These are phyloP conservation scores for Suhomyces kilbournensis DNA, from an alignment of 805 yeast genomes.

Conservation along the genomic window DNA sequence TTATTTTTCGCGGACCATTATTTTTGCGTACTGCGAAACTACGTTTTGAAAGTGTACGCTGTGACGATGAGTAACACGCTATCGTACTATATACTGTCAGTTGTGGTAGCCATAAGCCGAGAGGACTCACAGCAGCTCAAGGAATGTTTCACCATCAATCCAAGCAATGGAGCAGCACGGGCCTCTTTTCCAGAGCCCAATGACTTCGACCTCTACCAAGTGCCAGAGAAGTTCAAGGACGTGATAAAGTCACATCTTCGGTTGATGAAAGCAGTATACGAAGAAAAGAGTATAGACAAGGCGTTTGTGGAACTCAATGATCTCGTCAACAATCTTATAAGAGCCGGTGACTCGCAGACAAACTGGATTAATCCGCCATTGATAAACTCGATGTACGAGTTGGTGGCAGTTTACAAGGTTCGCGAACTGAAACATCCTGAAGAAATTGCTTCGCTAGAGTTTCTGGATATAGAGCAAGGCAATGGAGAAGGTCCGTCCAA, in stretches of 20 bases:
- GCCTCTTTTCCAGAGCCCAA: conserved; percentile 35
- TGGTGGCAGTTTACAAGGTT: conserved; percentile 40
- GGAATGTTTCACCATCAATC: conserved; percentile 33
- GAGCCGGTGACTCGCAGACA: conserved; percentile 52
- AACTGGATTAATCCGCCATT: conserved; percentile 52
- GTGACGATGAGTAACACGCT: conserved; percentile 1
- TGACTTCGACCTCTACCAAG: conserved; percentile 38
- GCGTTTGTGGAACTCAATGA: conserved; percentile 36
- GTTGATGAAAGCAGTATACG: conserved; percentile 33
- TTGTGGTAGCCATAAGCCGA: conserved; percentile 15
- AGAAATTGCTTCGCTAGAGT: conserved; percentile 11
- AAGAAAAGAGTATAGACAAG: conserved; percentile 29
- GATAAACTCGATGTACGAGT: conserved; percentile 37
- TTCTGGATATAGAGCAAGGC: conserved; percentile 16
- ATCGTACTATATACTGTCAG: conserved; percentile 19
- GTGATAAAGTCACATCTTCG: conserved; percentile 31
- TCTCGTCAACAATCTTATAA: conserved; percentile 44
- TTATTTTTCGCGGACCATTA: neutral
- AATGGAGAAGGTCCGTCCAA: conserved; percentile 9
- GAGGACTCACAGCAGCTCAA: conserved; percentile 18
- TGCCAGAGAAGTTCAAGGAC: conserved; percentile 36
- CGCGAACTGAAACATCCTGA: conserved; percentile 28
- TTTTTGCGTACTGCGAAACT: neutral
- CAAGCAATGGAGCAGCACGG: conserved; percentile 30
- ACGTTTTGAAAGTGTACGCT: neutral